Conservation (phyloP, 2,329 filamentous ascomycete species). For the Pyrenophora teres region DNA sequence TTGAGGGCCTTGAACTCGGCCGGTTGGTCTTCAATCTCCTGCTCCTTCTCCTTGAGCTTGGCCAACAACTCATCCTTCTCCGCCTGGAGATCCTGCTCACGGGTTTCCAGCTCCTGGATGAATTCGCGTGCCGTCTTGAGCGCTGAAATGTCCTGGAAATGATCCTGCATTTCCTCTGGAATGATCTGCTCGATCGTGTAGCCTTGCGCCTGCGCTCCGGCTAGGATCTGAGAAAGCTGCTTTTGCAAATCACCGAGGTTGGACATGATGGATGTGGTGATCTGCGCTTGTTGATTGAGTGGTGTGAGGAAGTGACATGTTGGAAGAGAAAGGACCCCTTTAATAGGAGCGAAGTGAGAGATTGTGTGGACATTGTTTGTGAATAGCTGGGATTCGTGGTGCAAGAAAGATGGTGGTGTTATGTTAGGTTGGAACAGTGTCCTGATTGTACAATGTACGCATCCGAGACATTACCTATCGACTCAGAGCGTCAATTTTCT, state of each 20-base stretch:
- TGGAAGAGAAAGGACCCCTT: background rate
- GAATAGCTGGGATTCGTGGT: background rate
- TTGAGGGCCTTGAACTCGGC: constrained; percentile 18
- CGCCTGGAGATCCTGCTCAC: constrained; percentile 13
- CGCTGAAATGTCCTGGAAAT: constrained; percentile 15
- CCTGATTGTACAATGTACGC: background rate
- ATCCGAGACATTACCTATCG: too few relatives aligned
- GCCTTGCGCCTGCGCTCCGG: constrained; percentile 16
- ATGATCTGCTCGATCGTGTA: constrained; percentile 22
- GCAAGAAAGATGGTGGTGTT: background rate
- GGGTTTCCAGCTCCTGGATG: constrained; percentile 21
- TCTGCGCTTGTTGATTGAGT: background rate
- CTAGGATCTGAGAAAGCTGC: constrained; percentile 19
- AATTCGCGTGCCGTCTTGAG: constrained; percentile 21
- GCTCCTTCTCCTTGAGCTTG: constrained; percentile 19
- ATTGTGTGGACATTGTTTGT: background rate
- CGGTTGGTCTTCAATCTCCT: constrained; percentile 19
- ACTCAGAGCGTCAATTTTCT: too few relatives aligned
- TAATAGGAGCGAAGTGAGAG: background rate
- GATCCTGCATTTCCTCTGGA: constrained; percentile 14
- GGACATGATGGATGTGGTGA: constrained; percentile 10
- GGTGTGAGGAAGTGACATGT: background rate
- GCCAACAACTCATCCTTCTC: constrained; percentile 10
- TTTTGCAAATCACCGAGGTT: constrained; percentile 19
- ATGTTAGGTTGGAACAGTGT: background rate